These are phyloP conservation scores for Phaeosphaeria sp. DNA, from an alignment of 2,329 filamentous ascomycete species.

Conservation along the genomic window DNA sequence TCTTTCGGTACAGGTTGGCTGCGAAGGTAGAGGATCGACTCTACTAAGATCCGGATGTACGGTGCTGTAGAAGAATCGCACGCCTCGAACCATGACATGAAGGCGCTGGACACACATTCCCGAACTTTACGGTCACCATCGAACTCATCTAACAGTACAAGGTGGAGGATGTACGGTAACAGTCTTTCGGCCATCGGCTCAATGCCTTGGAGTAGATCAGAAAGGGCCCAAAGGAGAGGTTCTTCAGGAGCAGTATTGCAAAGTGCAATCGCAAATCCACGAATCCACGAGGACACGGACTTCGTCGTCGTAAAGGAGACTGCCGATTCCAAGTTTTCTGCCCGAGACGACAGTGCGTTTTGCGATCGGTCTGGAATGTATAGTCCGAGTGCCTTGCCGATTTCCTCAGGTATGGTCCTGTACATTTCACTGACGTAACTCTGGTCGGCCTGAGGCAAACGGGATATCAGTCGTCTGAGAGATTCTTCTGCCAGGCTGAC, in stretches of 20 bases:
- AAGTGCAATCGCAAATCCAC: slow-evolving; percentile 66
- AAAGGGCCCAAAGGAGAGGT: slow-evolving; percentile 72
- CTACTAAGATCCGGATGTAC: slow-evolving; percentile 76
- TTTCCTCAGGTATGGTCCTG: slow-evolving; percentile 35
- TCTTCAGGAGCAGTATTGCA: slow-evolving; percentile 60
- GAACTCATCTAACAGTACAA: slow-evolving; percentile 75
- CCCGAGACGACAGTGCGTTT: slow-evolving; percentile 1
- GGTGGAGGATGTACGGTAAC: slow-evolving; percentile 84
- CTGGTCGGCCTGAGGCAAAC: slow-evolving; percentile 23
- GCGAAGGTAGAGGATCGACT: slow-evolving; percentile 84
- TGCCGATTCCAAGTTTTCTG: slow-evolving; percentile 23
- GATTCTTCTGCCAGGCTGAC: slow-evolving; percentile 55
- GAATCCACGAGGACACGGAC: slow-evolving; percentile 62
- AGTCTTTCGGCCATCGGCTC: slow-evolving; percentile 73
- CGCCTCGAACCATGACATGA: slow-evolving; percentile 68
- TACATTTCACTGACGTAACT: slow-evolving; percentile 38
- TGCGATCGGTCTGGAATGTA: slow-evolving; percentile 22
- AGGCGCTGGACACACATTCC: slow-evolving; percentile 65
- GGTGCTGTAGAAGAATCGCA: slow-evolving; percentile 57
- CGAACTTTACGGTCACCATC: slow-evolving; percentile 66
- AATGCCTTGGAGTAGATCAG: slow-evolving; percentile 69
- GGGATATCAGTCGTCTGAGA: slow-evolving; percentile 40
- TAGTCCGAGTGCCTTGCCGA: slow-evolving; percentile 37
- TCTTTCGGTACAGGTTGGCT: slow-evolving; percentile 79
- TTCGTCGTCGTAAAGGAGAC: slow-evolving; percentile 24